Base-by-base conservation (phyloP, 2,329 filamentous ascomycete genomes). In the Ascochyta rabiei region DNA sequence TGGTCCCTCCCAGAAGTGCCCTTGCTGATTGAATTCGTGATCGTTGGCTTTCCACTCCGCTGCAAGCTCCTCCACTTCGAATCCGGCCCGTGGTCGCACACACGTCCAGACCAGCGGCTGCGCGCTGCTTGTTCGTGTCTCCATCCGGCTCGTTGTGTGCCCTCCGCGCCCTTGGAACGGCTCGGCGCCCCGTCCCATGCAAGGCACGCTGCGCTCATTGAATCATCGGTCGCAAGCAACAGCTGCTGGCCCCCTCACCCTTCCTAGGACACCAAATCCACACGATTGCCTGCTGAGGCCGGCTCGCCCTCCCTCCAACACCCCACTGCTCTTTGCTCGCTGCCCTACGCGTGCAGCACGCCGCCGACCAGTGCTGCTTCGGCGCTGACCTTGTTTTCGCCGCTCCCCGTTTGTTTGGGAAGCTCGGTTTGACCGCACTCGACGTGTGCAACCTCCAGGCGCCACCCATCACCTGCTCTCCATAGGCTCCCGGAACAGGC, bases 201-300 rank as follows among this genome's bases (percentile, higher is more conserved):
- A 73, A 74, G 70, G 70, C 69, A 73, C 71, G 68, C 61, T 55
- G 52, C 64, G 60, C 61, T 59, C 53, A 59, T 66, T 61, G 60
- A 68, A 64, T 65, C 62, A 47, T 66, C 63, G 60, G 50, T 56
- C 59, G 51, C 62, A 45, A 62, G 57, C 56, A 53, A 56, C 55
- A 50, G 59, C 57, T 64, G 57, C 62, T 60, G 55, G 56, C 53
- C 60, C 28, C 57, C 56, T 47, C 52, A 49, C 51, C 43, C 53
- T 53, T 50, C 52, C 45, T 58, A 64, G 61, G 55, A 62, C 61
- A 23, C 35, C 39, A 24, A 13, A 60, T 66, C 49, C 34, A 51
- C 49, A 49, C 48, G 31, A 31, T 50, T 47, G 52, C 46, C 43
- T 54, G 40, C 57, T 56, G 52, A 41, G 49, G 46, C 47, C 37